These are phyloP conservation scores for Colletotrichum sidae DNA, from an alignment of 2,329 filamentous ascomycete genomes.

Conservation along the genomic window DNA sequence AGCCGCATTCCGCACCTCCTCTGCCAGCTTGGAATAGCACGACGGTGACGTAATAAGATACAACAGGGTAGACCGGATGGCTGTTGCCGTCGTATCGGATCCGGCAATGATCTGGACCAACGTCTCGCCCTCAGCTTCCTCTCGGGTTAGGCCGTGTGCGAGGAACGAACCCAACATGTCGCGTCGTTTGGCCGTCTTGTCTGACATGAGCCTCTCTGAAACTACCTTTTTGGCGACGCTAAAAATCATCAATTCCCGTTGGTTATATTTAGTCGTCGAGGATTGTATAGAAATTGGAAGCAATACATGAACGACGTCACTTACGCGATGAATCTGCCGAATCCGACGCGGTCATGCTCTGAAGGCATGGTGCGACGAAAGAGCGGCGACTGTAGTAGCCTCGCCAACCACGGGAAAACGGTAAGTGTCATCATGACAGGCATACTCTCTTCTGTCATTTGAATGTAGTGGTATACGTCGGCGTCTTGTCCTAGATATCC, in stretches of 20 bases:
- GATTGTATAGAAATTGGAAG: neutral
- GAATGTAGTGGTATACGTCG: conserved; percentile 62
- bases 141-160: conserved; percentile 48
- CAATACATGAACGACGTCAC: conserved; percentile 6
- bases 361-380: conserved; percentile 55
- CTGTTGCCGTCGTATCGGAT: conserved; percentile 51
- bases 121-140: conserved; percentile 46
- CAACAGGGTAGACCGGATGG: conserved; percentile 60
- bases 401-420: conserved; percentile 54
- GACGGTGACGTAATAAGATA: conserved; percentile 62
- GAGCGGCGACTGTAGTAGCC: conserved; percentile 54
- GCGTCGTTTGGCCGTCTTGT: conserved; percentile 38
- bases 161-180: conserved; percentile 58
- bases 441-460: conserved; percentile 55
- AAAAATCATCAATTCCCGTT: neutral
- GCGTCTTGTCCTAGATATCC: conserved; percentile 60
- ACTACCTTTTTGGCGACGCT: conserved; percentile 42
- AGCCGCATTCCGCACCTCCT: conserved; percentile 57
- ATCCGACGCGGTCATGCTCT: conserved; percentile 51
- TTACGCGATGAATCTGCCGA: conserved; percentile 52
- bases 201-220: conserved; percentile 38
- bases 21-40: conserved; percentile 58
- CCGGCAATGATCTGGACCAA: conserved; percentile 51
- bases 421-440: conserved; percentile 57
- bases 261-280: conserved; percentile 10